Evolutionary conservation across 345 rosid genomes (phyloP), one percentile per base, ranked within the genome.

Genomic region (Acer negundo): DNA sequence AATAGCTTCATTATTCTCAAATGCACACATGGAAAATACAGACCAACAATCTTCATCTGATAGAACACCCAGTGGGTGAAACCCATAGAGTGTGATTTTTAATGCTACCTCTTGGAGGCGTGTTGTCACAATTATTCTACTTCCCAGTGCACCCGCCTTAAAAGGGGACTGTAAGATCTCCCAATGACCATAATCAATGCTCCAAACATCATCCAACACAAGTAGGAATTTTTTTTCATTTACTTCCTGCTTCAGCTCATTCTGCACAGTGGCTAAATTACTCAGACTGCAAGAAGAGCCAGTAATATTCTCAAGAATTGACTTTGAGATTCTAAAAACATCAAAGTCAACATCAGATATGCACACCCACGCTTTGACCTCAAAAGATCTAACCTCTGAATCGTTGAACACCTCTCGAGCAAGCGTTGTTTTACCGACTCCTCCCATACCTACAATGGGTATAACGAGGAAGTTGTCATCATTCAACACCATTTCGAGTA

Each of bases 391-490:
- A 28, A 22, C 8, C 1, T n/a, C 3, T 0, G 6, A 1, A 13
- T 40, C 40, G 12, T 35, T 71, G 17, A 2, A 38, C 11, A 20
- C 35, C 23, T 11, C 28, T 0, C 51, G 46, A 62, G 77, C 77
- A 10, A 74, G 69, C 0, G 61, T 74, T 19, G 77, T 75, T 51
- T 64, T 49, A 0, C 77, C 77, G 6, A 64, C 20, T 0, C 70
- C 70, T 10, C 49, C 70, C 70, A 64, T 49, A 10, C 31, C 77
- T 2, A 75, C 62, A 49, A 49, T 64, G 1, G 70, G 62, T 10
- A 74, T 62, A 0, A 42, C 10, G 0, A 42, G 46, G 23, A 74
- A 46, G 35, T 17, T 63, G 24, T 10, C 19, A 24, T 44, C 17
- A 3, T 4, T 26, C 11, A 9, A 17, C 58, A 62, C 15, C 46